Base-by-base conservation (phyloP, 2,329 filamentous ascomycete genomes). In the Colletotrichum theobromicola region DNA sequence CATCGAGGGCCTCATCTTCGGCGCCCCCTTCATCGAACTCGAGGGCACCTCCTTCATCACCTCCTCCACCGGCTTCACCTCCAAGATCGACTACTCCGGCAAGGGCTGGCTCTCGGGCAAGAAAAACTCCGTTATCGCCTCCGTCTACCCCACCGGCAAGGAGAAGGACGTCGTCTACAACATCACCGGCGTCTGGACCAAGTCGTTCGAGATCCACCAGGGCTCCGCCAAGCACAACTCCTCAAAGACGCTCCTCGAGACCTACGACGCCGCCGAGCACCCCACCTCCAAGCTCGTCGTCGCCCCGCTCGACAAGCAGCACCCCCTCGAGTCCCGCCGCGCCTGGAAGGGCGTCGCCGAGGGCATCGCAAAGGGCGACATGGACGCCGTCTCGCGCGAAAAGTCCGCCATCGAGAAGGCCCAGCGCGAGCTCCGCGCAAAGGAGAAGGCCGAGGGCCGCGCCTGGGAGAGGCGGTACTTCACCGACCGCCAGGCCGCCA, bases 91-190 rank as follows among this genome's bases (percentile, higher is more conserved):
- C 82, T 99, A 98, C 87, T 94, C 92, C 75, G 96, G 96, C 80
- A 96, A 95, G 83, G 96, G 96, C 72, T 99, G 96, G 96, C 85
- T 99, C 12, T 95, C 94, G 60, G 97, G 96, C 78, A 98, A 98
- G 89, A 98, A 98, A 88, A 98, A 98, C 87, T 94, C 90, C 71
- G 95, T 98, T 82, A 91, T 88, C 15, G 96, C 95, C 16, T 88
- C 88, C 28, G 83, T 98, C 72, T 95, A 94, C 85, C 89, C 87
- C 18, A 91, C 94, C 84, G 85, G 92, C 86, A 87, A 88, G 84
- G 95, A 93, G 84, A 94, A 93, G 84, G 93, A 94, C 67, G 89
- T 91, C 75, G 87, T 93, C 63, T 98, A 96, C 88, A 95, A 92
- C n/a, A 89, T 93, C 50, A 93, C 95, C 34, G 97, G 97, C 28